Evolutionary conservation across 768 basidiomycete species (phyloP), one percentile per base, ranked within the genome.

Genomic region (Tricholoma sp.): DNA sequence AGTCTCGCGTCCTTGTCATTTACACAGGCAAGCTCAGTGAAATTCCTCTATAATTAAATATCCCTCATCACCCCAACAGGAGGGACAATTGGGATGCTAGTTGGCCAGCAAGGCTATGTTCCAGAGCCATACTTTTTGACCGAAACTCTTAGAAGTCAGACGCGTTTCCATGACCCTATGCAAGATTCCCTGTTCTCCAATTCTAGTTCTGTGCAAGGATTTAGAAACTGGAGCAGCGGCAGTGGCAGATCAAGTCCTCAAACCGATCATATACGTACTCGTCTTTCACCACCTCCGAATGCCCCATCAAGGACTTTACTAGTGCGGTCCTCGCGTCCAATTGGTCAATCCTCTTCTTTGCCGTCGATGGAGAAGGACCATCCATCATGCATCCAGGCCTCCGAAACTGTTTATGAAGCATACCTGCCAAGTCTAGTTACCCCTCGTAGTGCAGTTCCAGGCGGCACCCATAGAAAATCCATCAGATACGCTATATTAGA

Each of bases 61-160:
- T 3, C 18, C 9, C 5, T n/a, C 22, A 24, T 5, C 45, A 50
- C 58, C n/a, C 41, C 29, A 24, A 45, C 51, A 79, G 77, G 89
- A 29, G 93, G 93, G 14, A 95, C 93, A 0, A 93, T 95, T 62
- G 91, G 90, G 16, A 92, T 92, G 89, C 84, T 92, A 46, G 79
- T 89, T 34, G 84, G 86, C 32, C 76, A 85, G 32, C 81, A 83
- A 58, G 88, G 89, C 60, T 91, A 90, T 66, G 85, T 89, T 19
- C 89, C 92, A 11, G 93, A 94, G 66, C 91, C 91, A 0, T 87
- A 86, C 63, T 94, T 93, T 68, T 75, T 95, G 60, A 92, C 91
- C 5, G 88, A 92, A 70, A 91, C 87, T 0, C 80, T 96, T 27
- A 76, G 81, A 63, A 86, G 86, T 62, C 91, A 94, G 71, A 83